phyloP scores from a whole-genome alignment of 129 eudicot genomes.

The Kitagawia praeruptora region DNA sequence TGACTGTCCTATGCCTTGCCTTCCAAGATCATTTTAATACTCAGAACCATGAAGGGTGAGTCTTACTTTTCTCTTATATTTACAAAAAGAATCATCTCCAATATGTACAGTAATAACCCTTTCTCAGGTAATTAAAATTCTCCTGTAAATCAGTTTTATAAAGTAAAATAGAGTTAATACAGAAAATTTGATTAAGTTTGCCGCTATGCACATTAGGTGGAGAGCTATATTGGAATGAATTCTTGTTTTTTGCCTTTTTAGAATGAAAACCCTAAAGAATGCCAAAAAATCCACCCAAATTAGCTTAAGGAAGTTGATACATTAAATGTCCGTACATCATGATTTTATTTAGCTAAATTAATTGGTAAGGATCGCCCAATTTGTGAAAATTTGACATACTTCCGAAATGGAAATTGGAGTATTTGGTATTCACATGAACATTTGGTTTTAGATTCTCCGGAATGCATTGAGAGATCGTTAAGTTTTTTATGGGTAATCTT shows the following conservation, averaged over 20 bases:
- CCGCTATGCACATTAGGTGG: no score
- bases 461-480: background rate
- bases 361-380: no score
- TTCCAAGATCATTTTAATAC: background rate
- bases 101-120: background rate
- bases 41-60: conserved; percentile 20
- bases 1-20: conserved; percentile 7
- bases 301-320: background rate
- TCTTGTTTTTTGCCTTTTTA: background rate
- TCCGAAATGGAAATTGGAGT: background rate
- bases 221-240: no score
- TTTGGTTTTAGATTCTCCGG: background rate
- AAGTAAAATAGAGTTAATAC: no score
- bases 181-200: no score
- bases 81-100: no score
- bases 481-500: background rate
- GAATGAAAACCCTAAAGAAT: background rate
- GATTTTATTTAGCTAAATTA: background rate
- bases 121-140: background rate
- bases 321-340: background rate
- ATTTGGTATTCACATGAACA: background rate
- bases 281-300: background rate
- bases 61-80: background rate
- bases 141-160: background rate
- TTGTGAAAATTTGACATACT: no score